Evolutionary conservation across 805 yeast genomes (phyloP), one percentile per base, ranked within the genome.

Genomic region (Suhomyces canberraensis): DNA sequence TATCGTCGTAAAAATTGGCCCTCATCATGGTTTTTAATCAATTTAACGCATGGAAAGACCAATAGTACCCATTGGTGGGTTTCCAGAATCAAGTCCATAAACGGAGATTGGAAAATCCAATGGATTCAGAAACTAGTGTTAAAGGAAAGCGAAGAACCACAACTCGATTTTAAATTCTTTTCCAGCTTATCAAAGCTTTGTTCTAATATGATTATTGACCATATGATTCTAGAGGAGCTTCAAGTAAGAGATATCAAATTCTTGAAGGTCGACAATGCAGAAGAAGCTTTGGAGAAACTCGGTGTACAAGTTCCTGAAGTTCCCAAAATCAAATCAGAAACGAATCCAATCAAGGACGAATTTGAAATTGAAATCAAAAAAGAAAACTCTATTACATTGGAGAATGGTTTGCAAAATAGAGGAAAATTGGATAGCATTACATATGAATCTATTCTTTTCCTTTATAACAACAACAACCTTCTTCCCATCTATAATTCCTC

Each of bases 1-100:
- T 76, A 68, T 48, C 54, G 79, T 19, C 56, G 76, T 17, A 68
- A 65, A 36, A 73, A 69, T 40, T 77, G 81, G 81, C 81, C 81
- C 0, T 54, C 71, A 8, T 71, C 74, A 29, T 77, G 81, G 81
- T 73, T 76, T 48, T 50, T 77, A 29, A 61, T 73, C 3, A 64
- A 62, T 31, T 60, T 70, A 18, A 58, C 63, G 5, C 54, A 52
- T 35, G 70, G 71, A 42, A 56, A 52, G 32, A 54, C 62, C 16
- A 60, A 66, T 3, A 58, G 52, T 18, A 57, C 68, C 7, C 61
- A 60, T 37, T 73, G 79, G 76, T 76, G 75, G 76, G 77, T 76
- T 15, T 69, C 79, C 6, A 58, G 75, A 29, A 66, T 76, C 33
- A 67, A 62, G 44, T 66, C 76, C 3, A 54, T 67, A 11, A 61